Base-by-base conservation (phyloP, 2,329 filamentous ascomycete species). In the Cladosporium sp. region DNA sequence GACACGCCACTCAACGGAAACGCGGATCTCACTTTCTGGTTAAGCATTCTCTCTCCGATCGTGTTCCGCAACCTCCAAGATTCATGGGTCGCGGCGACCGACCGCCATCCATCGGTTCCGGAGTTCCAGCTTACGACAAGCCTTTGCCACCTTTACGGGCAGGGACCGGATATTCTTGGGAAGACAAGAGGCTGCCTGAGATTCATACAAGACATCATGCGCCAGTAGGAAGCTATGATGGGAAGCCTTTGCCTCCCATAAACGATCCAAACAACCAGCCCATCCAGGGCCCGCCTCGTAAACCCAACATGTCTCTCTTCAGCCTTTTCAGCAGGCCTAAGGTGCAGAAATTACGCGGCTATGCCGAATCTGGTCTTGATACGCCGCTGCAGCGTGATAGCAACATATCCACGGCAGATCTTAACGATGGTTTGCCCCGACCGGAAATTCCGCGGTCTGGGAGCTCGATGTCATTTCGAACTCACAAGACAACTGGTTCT, bases 291-390 rank as follows among this genome's bases (percentile, higher is more conserved):
- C 43, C 27, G 11, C 49, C 53, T 29, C 56, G 54, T 12, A 47
- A 56, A 8, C 55, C 61, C 15, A 75, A 68, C 50, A 72, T 76
- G 69, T 76, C 73, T 24, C 59, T 77, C 9, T 76, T 77, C 64
- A 71, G 65, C 50, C 66, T 78, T 12, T 78, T 78, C 64, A 75
- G 70, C 60, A 67, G 66, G 50, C 73, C 74, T 17, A 77, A 75
- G 57, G 72, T 75, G 22, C 73, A 78, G 56, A 72, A 65, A 57
- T 65, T 68, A 42, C 70, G 70, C 54, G 74, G 73, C 5, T 72
- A 75, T 56, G 68, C 68, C 20, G 73, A 77, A 57, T 60, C 66
- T 38, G 72, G 68, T 30, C 61, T 73, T 15, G 52, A 58, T 19
- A 44, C 49, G 12, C 55, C 54, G 19, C 30, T 50, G 40, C 19